A percentile compares a stretch with the other conserved stretches of the same genome.
Evolutionary conservation across 805 yeast genomes (phyloP).

Genomic region (Candida coleopterorum): DNA sequence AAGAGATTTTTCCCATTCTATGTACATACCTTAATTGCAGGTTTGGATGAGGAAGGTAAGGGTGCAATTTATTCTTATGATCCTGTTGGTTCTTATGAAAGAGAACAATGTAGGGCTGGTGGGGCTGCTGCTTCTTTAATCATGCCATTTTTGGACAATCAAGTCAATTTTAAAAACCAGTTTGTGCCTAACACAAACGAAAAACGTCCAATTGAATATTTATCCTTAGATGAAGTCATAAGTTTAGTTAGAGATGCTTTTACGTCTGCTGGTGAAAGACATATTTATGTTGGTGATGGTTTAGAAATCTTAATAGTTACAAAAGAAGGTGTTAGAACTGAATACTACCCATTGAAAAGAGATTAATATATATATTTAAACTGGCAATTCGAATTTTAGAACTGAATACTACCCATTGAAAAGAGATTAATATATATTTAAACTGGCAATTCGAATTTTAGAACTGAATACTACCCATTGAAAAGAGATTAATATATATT

Average conservation of each 20-base stretch:
- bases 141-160: slow-evolving; percentile 97
- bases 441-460: no score
- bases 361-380: slow-evolving; percentile 44
- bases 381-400: no score
- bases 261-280: slow-evolving; percentile 95
- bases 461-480: slow-evolving; percentile 76
- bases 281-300: slow-evolving; percentile 97
- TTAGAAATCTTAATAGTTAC: slow-evolving; percentile 87
- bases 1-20: slow-evolving; percentile 96
- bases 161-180: slow-evolving; percentile 94
- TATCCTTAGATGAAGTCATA: slow-evolving; percentile 80
- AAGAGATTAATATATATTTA: no score
- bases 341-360: slow-evolving; percentile 80
- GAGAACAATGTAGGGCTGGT: slow-evolving; percentile 96
- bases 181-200: slow-evolving; percentile 66
- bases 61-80: slow-evolving; percentile 96
- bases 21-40: slow-evolving; percentile 92
- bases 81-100: slow-evolving; percentile 96
- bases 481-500: slow-evolving; percentile 91
- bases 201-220: slow-evolving; percentile 56
- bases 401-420: slow-evolving; percentile 81
- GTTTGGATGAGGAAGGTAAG: slow-evolving; percentile 84
- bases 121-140: slow-evolving; percentile 96
- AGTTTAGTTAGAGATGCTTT: slow-evolving; percentile 90
- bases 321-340: slow-evolving; percentile 85